A percentile compares a stretch with the other conserved stretches of the same genome.
Conservation (phyloP, 768 basidiomycete genomes). For the Tulasnella sp. region DNA sequence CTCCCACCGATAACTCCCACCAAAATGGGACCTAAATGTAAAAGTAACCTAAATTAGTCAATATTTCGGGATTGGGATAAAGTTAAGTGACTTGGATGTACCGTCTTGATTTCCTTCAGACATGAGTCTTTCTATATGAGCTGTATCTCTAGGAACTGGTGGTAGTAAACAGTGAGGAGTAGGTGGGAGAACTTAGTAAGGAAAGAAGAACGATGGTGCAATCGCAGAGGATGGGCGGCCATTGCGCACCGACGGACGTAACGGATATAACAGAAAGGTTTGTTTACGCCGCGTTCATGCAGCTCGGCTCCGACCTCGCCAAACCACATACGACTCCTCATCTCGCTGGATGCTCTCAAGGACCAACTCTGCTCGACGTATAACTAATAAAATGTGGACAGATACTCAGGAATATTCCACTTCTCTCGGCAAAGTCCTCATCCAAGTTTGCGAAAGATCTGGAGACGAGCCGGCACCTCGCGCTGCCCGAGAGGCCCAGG, state of each 20-base stretch:
- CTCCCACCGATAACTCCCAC: constrained; percentile 88
- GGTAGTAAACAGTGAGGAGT: not conserved
- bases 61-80: not conserved
- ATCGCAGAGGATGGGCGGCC: not conserved
- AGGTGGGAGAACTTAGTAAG: not conserved
- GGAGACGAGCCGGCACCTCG: not conserved
- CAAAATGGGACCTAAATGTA: constrained; percentile 30
- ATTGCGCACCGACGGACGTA: not conserved
- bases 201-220: not conserved
- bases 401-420: not conserved
- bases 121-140: not conserved
- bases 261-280: not conserved
- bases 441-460: not conserved
- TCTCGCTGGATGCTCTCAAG: not conserved
- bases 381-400: not conserved
- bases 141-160: not conserved
- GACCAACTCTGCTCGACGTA: too few species aligned
- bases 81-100: not conserved
- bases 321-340: not conserved
- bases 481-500: not conserved
- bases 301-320: not conserved
- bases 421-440: not conserved
- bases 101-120: not conserved
- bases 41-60: constrained; percentile 25
- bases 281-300: not conserved